Percentiles rank a stretch among this genome's conserved stretches.
Evolutionary conservation across 176 grass and related monocot species (phyloP).

Genomic region (Rhynchospora breviuscula): DNA sequence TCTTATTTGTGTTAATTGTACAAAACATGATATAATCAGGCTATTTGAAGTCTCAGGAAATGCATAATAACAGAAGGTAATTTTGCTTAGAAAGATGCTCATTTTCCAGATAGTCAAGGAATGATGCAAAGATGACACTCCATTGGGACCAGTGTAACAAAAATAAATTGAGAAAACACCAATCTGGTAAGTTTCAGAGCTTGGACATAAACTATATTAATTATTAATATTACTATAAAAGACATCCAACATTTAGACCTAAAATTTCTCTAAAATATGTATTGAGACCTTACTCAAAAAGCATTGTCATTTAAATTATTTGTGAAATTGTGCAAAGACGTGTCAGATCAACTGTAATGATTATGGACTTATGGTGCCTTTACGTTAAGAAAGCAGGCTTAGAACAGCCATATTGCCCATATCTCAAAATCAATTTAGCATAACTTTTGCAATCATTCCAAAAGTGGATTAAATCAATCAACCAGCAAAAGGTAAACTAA

Average conservation of each 20-base stretch:
- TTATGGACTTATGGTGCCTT: not conserved
- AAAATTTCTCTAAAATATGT: not conserved
- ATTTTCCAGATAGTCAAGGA: not conserved
- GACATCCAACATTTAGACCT: not conserved
- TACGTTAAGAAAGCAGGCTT: not conserved
- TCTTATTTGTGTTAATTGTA: not conserved
- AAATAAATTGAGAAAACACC: not conserved
- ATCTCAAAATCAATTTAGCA: not conserved
- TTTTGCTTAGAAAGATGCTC: not conserved
- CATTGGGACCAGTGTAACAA: not conserved
- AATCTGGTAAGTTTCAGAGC: not conserved
- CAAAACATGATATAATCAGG: not conserved
- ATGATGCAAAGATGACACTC: not conserved
- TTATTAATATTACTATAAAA: not conserved
- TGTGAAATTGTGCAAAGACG: not conserved
- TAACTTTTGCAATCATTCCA: not conserved
- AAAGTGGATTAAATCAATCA: too few species aligned
- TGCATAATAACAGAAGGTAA: not conserved
- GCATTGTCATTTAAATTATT: not conserved
- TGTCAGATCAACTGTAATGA: not conserved
- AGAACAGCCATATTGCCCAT: not conserved
- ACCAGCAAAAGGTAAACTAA: not conserved
- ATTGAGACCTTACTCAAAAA: not conserved
- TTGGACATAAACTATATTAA: not conserved
- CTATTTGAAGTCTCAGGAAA: not conserved